phyloP scores from a whole-genome alignment of 2,329 filamentous ascomycete genomes.

The Botrytis pseudocinerea region DNA sequence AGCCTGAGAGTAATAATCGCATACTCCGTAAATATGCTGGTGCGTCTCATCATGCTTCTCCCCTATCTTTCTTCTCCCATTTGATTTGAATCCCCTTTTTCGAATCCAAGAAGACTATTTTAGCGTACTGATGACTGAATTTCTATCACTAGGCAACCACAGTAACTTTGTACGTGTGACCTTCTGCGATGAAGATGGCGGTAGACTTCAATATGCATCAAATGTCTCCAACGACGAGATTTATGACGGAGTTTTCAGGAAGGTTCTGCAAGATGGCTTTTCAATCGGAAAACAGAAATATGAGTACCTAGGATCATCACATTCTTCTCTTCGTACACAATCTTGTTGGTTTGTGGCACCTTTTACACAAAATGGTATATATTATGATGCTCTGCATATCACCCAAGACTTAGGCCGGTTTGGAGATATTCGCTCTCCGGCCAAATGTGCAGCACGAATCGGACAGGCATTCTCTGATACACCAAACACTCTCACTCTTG shows the following conservation, averaged over 20 bases:
- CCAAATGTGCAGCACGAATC: conserved; percentile 60
- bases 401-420: conserved; percentile 53
- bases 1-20: conserved; percentile 67
- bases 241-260: conserved; percentile 59
- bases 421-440: conserved; percentile 51
- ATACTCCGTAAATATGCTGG: conserved; percentile 66
- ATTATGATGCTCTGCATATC: conserved; percentile 42
- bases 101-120: background rate
- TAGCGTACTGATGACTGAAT: background rate
- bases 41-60: conserved; percentile 37
- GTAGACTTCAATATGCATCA: conserved; percentile 59
- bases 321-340: conserved; percentile 73
- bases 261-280: conserved; percentile 59
- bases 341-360: conserved; percentile 66
- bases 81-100: no score
- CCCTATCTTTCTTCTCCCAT: no score
- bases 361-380: conserved; percentile 43
- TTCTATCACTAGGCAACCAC: conserved; percentile 35
- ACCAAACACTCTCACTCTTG: conserved; percentile 58
- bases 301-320: conserved; percentile 73
- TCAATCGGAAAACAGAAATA: conserved; percentile 63
- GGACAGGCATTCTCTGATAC: conserved; percentile 75
- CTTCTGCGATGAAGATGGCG: conserved; percentile 73
- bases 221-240: conserved; percentile 53
- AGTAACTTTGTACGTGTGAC: conserved; percentile 69